Evolutionary conservation across 2,329 filamentous ascomycete genomes (phyloP).

Genomic region (Monosporascus cannonballus): DNA sequence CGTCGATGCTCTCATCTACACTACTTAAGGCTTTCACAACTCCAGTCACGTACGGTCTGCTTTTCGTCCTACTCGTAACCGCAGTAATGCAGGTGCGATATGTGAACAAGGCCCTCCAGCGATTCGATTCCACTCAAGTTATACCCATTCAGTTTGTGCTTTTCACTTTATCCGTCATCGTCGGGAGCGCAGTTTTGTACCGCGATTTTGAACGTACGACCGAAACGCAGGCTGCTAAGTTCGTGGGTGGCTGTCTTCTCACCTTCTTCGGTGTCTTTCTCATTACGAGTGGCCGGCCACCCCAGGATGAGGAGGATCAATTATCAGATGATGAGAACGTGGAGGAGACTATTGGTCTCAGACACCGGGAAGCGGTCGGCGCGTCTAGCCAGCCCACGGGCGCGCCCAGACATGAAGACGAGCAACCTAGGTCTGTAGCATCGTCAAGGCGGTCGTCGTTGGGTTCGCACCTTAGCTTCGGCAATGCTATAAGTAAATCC

Average conservation of each 20-base stretch:
- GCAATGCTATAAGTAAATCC: constrained; percentile 30
- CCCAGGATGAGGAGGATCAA: constrained; percentile 52
- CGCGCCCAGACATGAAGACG: constrained; percentile 9
- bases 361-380: constrained; percentile 35
- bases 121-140: constrained; percentile 95
- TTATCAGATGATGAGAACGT: constrained; percentile 51
- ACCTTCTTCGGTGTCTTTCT: constrained; percentile 97
- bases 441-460: constrained; percentile 43
- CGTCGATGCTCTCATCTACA: constrained; percentile 87
- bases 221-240: constrained; percentile 68
- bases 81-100: constrained; percentile 97
- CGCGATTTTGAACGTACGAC: constrained; percentile 88
- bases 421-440: constrained; percentile 9
- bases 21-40: constrained; percentile 86
- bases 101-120: constrained; percentile 79
- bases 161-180: constrained; percentile 91
- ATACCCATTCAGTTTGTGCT: constrained; percentile 97
- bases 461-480: constrained; percentile 40
- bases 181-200: constrained; percentile 89
- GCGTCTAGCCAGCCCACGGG: constrained; percentile 24
- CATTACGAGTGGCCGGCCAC: constrained; percentile 77
- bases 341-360: constrained; percentile 57
- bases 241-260: constrained; percentile 81
- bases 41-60: constrained; percentile 83
- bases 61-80: constrained; percentile 72